Base-by-base conservation (phyloP, 2,329 filamentous ascomycete species). In the Chrysoporthe austroafricana region DNA sequence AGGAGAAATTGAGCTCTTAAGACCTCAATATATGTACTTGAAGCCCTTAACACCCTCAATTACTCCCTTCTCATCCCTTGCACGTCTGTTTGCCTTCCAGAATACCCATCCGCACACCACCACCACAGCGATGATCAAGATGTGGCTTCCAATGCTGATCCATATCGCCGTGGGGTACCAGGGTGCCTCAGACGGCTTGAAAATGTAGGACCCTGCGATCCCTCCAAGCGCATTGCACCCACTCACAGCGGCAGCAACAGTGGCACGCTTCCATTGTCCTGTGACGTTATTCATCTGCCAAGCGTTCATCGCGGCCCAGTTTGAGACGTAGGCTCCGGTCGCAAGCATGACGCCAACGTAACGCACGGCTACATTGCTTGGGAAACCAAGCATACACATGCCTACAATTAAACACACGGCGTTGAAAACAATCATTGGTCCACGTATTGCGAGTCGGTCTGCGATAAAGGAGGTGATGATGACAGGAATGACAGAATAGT, bases 241-340 rank as follows among this genome's bases (percentile, higher is more conserved):
- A 50, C 66, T 68, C 26, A 69, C 69, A 9, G 69, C 57, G 2
- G 69, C 69, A 14, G 66, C 69, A 36, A 70, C 69, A 1, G 69
- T 70, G 16, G 60, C 69, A 2, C 69, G 69, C 57, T 70, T 70
- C 69, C 69, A 70, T 56, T 70, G 69, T 1, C 69, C 69, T 9
- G 69, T 69, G n/a, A 90, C 82, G 70, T 89, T 91, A 74, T 89
- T 90, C 18, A 85, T 84, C 73, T 88, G 84, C 71, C 88, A 90
- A 0, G 87, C 84, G 63, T 86, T 88, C 70, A 91, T 78, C 0
- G 88, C 89, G 0, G 89, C 88, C 88, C 89, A 91, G 70, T 91
- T 91, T 4, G 85, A 87, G 4, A 91, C 83, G 70, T 91, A 91
- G 0, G 89, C 88, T 0, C 89, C 89, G 0, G 89, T 91, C 0